Base-by-base conservation (phyloP, 1,139 yeast species). In the Saccharomyces hybrid region DNA sequence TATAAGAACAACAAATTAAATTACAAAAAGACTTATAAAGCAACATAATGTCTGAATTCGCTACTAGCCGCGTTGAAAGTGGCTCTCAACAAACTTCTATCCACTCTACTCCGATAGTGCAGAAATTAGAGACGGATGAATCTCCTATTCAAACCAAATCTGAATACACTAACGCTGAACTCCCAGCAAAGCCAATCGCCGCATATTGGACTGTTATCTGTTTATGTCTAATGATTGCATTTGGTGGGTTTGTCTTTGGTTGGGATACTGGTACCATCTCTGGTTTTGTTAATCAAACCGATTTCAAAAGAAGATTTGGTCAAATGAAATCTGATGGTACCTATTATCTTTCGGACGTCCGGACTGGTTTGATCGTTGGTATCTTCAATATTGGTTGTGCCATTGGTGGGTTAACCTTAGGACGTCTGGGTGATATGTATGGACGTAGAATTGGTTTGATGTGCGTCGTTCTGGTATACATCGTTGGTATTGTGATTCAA, bases 261-360 rank as follows among this genome's bases (percentile, higher is more conserved):
- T 84, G 83, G 78, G 89, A 84, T 72, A 84, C 89, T 31, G 89
- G 89, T 73, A 82, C 88, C 63, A 84, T 84, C 68, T 79, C 85
- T 32, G 95, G 93, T 65, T 82, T 86, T 62, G 78, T 85, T 67
- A 83, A 83, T 66, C 83, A 84, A 88, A 70, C 78, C 5, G 81
- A 81, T 62, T 88, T 83, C 65, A 73, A 70, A 54, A 64, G 65
- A 38, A 74, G 79, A 59, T 78, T 78, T 66, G 81, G 81, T 63
- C 79, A 84, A 23, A 78, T 80, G 59, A 70, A 81, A 54, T 27
- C 61, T n/a, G 57, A 62, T 5, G 75, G 77, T 52, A 67, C 57
- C 13, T 60, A 64, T 50, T 71, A 73, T 60, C 70, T 81, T 54
- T 73, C 80, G 28, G 76, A 83, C 23, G 75, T 75, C 29, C 81